Conservation (phyloP, 495 filamentous ascomycete genomes). For the Penicillium simplicissimum region DNA sequence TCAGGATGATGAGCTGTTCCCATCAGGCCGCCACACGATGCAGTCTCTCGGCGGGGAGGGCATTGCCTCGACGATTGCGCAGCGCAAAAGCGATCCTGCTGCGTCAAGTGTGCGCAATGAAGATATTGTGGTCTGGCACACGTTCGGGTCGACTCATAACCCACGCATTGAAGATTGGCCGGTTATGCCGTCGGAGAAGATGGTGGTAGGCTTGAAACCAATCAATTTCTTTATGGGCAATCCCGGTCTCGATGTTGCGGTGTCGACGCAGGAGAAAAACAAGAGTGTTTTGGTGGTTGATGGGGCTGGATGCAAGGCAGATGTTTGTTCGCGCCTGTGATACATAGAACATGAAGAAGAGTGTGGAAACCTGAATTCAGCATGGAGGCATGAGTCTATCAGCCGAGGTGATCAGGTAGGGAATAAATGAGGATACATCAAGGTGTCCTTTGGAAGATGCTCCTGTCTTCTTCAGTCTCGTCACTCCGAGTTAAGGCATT, state of each 20-base stretch:
- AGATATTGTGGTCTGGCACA: conserved; percentile 52
- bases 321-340: conserved; percentile 1
- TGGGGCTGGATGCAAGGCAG: not conserved
- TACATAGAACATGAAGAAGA: too few relatives aligned
- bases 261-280: conserved; percentile 34
- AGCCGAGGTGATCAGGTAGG: too few relatives aligned
- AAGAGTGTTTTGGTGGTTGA: conserved; percentile 30
- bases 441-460: too few relatives aligned
- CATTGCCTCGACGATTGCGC: conserved; percentile 20
- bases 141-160: conserved; percentile 63
- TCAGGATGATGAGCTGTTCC: conserved; percentile 73
- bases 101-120: conserved; percentile 46
- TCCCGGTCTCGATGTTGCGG: conserved; percentile 51
- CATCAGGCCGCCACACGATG: conserved; percentile 81
- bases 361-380: too few relatives aligned
- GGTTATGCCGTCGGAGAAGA: conserved; percentile 57
- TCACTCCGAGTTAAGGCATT: too few relatives aligned
- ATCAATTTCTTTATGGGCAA: conserved; percentile 73
- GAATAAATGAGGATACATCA: too few relatives aligned
- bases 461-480: too few relatives aligned
- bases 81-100: conserved; percentile 14
- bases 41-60: conserved; percentile 64
- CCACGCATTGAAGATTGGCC: conserved; percentile 63
- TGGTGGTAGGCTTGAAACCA: conserved; percentile 61
- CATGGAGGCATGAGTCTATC: too few relatives aligned